These are phyloP conservation scores for Pueraria montana DNA, from an alignment of 306 rosid genomes.

Conservation along the genomic window DNA sequence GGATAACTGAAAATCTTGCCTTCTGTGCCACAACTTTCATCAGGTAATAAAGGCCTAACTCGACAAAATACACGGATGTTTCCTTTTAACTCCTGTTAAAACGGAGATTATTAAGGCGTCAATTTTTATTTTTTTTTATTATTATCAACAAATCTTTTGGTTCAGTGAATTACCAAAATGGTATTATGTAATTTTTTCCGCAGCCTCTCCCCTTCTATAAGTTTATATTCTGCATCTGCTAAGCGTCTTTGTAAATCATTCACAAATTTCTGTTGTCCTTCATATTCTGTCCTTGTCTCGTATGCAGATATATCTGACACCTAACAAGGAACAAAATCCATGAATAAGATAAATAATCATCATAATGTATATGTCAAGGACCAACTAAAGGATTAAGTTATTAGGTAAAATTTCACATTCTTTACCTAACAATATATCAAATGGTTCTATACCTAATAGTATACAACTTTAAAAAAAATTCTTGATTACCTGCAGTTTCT, in stretches of 20 bases:
- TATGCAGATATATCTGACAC: slow-evolving; percentile 71
- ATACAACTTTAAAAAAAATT: not conserved
- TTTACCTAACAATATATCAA: not conserved
- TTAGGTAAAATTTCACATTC: not conserved
- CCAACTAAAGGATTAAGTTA: not conserved
- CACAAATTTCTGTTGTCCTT: slow-evolving; percentile 76
- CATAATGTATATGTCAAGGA: slow-evolving; percentile 3
- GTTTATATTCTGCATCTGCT: slow-evolving; percentile 83
- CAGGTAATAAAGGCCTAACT: slow-evolving; percentile 89
- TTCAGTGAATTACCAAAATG: slow-evolving; percentile 73
- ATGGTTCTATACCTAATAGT: not conserved
- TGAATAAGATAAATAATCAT: slow-evolving; percentile 30
- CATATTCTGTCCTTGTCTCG: slow-evolving; percentile 81
- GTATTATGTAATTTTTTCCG: slow-evolving; percentile 94
- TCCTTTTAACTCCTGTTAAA: slow-evolving; percentile 89
- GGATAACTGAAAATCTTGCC: slow-evolving; percentile 85
- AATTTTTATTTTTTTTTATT: not conserved
- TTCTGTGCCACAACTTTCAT: slow-evolving; percentile 70
- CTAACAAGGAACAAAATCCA: slow-evolving; percentile 54
- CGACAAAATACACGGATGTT: slow-evolving; percentile 98
- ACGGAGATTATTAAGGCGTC: slow-evolving; percentile 43
- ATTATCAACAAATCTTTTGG: slow-evolving; percentile 22
- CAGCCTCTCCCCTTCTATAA: slow-evolving; percentile 91
- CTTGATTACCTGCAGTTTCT: slow-evolving; percentile 78
- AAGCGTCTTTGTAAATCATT: slow-evolving; percentile 75